Percentiles rank a stretch among this genome's conserved stretches.
Evolutionary conservation across 2,329 filamentous ascomycete species (phyloP).

Genomic region (Plectosphaerella sp.): DNA sequence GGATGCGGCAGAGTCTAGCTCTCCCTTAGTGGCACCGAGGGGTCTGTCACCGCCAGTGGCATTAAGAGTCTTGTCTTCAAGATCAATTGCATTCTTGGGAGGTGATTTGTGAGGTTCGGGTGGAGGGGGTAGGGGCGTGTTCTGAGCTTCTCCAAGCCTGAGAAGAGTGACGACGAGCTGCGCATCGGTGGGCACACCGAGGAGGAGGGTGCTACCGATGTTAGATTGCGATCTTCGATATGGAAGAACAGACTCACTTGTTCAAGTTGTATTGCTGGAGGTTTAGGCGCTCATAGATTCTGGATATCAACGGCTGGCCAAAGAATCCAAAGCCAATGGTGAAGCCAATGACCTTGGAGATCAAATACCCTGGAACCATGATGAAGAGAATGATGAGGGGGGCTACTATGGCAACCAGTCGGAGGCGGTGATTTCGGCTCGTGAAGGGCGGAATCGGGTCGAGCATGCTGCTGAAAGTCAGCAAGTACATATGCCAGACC

Average conservation of each 20-base stretch:
- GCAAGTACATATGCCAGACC: not conserved
- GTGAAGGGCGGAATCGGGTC: constrained; percentile 16
- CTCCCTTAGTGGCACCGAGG: not conserved
- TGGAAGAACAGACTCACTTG: not conserved
- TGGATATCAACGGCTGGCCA: constrained; percentile 55
- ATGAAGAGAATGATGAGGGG: not conserved
- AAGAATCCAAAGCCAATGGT: constrained; percentile 59
- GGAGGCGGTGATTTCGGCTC: not conserved
- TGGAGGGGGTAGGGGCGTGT: constrained; percentile 54
- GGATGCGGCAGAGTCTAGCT: not conserved
- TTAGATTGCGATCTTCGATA: not conserved
- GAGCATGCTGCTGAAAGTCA: not conserved
- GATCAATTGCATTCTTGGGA: not conserved
- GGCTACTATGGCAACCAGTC: not conserved
- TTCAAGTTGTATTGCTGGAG: not conserved
- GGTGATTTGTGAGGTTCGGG: not conserved
- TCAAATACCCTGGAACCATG: constrained; percentile 36
- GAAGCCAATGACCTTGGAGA: constrained; percentile 52
- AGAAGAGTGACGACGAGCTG: constrained; percentile 64
- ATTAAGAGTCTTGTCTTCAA: not conserved
- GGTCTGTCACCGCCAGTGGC: constrained; percentile 3
- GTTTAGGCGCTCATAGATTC: constrained; percentile 21
- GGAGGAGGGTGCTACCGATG: constrained; percentile 53
- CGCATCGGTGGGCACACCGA: constrained; percentile 65
- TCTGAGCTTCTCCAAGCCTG: constrained; percentile 62